phyloP scores from a whole-genome alignment of 495 filamentous ascomycete species.

The Bryoglossum gracile region DNA sequence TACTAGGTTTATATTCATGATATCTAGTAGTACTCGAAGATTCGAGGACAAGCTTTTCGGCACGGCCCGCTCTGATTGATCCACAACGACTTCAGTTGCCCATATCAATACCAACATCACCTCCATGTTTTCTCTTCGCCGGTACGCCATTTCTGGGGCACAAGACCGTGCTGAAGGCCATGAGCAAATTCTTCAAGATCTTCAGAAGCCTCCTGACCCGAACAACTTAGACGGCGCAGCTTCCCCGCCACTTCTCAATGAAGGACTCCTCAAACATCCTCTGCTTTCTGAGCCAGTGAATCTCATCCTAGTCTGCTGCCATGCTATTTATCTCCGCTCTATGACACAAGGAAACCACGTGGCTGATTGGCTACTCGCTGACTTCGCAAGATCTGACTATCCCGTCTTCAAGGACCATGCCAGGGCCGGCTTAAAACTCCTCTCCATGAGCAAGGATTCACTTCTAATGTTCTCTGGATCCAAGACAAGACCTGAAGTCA shows the following conservation, averaged over 20 bases:
- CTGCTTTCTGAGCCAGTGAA: conserved; percentile 23
- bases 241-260: background rate
- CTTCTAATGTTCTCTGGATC: conserved; percentile 40
- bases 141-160: too few species aligned
- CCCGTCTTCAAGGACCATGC: conserved; percentile 67
- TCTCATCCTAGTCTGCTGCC: conserved; percentile 73
- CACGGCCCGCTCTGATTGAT: too few species aligned
- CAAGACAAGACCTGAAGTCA: conserved; percentile 49
- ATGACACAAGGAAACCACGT: conserved; percentile 49
- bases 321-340: conserved; percentile 69
- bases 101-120: too few species aligned
- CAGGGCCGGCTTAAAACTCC: conserved; percentile 46
- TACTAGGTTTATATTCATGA: too few species aligned
- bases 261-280: background rate
- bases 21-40: too few species aligned
- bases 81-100: too few species aligned
- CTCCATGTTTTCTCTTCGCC: too few species aligned
- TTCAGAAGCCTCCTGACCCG: too few species aligned
- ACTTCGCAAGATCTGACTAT: conserved; percentile 63
- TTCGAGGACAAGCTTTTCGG: too few species aligned
- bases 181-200: too few species aligned
- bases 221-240: too few species aligned
- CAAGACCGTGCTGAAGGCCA: too few species aligned
- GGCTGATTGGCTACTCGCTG: conserved; percentile 64
- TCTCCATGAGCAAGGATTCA: conserved; percentile 29